A percentile compares a stretch with the other conserved stretches of the same genome.
Evolutionary conservation across 495 filamentous ascomycete genomes (phyloP).

Genomic region (Penicillium coprophilum): DNA sequence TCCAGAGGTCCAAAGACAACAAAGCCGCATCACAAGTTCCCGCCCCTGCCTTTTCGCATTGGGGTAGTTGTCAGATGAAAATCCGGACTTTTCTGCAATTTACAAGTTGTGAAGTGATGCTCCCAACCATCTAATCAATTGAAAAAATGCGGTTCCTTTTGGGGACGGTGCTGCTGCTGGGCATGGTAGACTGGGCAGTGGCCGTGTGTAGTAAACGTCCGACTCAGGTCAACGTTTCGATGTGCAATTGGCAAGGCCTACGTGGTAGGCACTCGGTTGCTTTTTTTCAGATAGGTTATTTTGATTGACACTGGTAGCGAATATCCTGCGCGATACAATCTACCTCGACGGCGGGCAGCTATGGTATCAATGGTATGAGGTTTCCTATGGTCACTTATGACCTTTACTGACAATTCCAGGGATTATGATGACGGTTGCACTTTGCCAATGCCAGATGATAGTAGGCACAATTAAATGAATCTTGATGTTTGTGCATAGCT

Average conservation of each 20-base stretch:
- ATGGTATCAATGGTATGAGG: slow-evolving; percentile 43
- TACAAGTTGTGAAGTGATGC: not conserved
- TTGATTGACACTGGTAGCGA: slow-evolving; percentile 41
- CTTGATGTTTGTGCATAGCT: slow-evolving; percentile 27
- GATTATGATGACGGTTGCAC: slow-evolving; percentile 26
- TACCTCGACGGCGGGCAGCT: slow-evolving; percentile 67
- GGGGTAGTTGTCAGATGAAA: too few species aligned
- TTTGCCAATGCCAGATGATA: not conserved
- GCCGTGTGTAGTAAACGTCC: slow-evolving; percentile 20
- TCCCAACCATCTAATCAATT: not conserved
- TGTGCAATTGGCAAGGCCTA: slow-evolving; percentile 57
- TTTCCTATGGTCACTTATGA: not conserved
- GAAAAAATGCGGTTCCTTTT: slow-evolving; percentile 8
- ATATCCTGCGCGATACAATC: slow-evolving; percentile 62
- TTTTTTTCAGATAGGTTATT: not conserved
- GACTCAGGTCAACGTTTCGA: slow-evolving; percentile 48
- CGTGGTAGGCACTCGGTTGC: slow-evolving; percentile 45
- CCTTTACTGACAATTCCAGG: slow-evolving; percentile 12
- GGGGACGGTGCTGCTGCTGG: slow-evolving; percentile 12
- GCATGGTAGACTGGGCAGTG: slow-evolving; percentile 14
- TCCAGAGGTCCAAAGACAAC: too few species aligned
- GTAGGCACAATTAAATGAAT: not conserved
- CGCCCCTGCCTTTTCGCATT: not conserved
- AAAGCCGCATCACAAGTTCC: not conserved
- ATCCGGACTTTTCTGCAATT: not conserved